phyloP scores from a whole-genome alignment of 805 yeast species.

The Spathaspora hagerdaliae region DNA sequence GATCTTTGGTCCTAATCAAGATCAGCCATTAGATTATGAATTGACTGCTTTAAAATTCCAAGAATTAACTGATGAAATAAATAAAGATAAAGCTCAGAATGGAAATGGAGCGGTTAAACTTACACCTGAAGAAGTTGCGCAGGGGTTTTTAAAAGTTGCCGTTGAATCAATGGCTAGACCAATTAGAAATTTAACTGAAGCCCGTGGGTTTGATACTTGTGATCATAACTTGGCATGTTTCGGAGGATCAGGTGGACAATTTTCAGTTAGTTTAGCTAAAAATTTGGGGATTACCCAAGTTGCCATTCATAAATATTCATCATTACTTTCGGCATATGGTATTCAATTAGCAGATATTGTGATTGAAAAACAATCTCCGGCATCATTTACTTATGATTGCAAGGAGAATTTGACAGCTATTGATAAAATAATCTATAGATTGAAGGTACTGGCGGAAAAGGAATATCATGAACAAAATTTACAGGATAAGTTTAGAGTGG shows the following conservation, averaged over 20 bases:
- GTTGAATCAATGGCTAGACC: constrained; percentile 33
- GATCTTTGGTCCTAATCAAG: constrained; percentile 35
- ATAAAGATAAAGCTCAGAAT: constrained; percentile 23
- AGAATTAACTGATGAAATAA: constrained; percentile 44
- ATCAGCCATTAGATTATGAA: constrained; percentile 29
- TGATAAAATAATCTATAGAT: constrained; percentile 39
- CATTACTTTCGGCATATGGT: constrained; percentile 32
- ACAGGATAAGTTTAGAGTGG: constrained; percentile 43
- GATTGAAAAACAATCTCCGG: constrained; percentile 33
- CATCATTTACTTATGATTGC: constrained; percentile 19
- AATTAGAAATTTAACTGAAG: constrained; percentile 33
- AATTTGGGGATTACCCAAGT: constrained; percentile 25
- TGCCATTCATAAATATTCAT: constrained; percentile 31
- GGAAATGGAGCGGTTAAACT: constrained; percentile 7
- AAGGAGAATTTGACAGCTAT: constrained; percentile 31
- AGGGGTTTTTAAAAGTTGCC: constrained; percentile 31
- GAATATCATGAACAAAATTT: constrained; percentile 49
- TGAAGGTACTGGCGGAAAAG: constrained; percentile 40
- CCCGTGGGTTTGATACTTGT: constrained; percentile 25
- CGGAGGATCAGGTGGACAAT: constrained; percentile 39
- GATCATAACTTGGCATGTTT: constrained; percentile 31
- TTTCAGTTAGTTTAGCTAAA: constrained; percentile 24
- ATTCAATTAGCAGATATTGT: constrained; percentile 31
- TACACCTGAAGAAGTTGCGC: constrained; percentile 30
- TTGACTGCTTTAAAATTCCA: constrained; percentile 48